Conservation (phyloP, 2,329 filamentous ascomycete genomes). For the Annulohypoxylon truncatum region DNA sequence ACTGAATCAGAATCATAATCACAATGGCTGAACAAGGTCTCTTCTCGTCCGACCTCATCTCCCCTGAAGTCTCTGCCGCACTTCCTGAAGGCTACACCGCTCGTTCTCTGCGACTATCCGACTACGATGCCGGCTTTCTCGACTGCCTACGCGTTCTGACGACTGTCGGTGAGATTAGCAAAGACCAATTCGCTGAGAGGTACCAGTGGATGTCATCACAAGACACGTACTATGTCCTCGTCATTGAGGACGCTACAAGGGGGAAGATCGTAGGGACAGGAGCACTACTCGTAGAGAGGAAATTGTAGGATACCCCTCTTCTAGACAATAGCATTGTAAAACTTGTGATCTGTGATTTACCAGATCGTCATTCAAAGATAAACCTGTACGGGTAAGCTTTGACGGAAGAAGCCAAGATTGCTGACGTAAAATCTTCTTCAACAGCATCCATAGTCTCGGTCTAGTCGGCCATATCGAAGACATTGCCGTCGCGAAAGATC, state of each 20-base stretch:
- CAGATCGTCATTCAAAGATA: not conserved
- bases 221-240: conserved; percentile 86
- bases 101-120: conserved; percentile 80
- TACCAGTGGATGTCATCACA: conserved; percentile 84
- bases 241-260: conserved; percentile 77
- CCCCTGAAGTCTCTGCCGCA: conserved; percentile 74
- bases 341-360: not conserved
- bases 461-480: conserved; percentile 97
- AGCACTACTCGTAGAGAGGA: conserved; percentile 89
- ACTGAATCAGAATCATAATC: conserved; percentile 42
- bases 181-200: conserved; percentile 79
- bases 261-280: conserved; percentile 87
- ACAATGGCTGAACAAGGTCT: conserved; percentile 68
- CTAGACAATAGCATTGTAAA: not conserved
- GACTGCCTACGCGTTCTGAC: conserved; percentile 92
- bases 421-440: conserved; percentile 35
- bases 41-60: conserved; percentile 82
- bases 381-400: not conserved
- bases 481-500: conserved; percentile 92
- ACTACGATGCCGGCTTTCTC: conserved; percentile 86
- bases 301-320: conserved; percentile 74
- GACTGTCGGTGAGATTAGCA: conserved; percentile 86
- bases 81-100: conserved; percentile 86
- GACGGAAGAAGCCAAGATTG: conserved; percentile 4
- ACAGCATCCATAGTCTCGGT: conserved; percentile 81